These are phyloP conservation scores for Globisporangium takayamanum DNA, from an alignment of 352 stramenopile genomes.

Conservation along the genomic window DNA sequence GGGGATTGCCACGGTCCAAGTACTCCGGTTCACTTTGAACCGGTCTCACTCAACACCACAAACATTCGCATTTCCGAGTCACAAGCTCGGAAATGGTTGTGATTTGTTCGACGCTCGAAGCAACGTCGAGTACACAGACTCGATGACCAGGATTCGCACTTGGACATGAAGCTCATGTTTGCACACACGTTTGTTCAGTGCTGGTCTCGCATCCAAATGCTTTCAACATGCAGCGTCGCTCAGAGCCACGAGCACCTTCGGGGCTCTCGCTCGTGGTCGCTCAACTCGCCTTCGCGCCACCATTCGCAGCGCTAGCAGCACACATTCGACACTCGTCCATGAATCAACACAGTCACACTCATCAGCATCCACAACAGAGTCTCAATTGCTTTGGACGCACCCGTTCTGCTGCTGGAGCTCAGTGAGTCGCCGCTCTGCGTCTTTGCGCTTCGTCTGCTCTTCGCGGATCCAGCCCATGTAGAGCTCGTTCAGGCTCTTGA, in stretches of 20 bases:
- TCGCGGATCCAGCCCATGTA: slow-evolving; percentile 84
- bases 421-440: slow-evolving; percentile 45
- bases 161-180: too few species aligned
- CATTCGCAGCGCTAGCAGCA: neutral
- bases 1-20: too few species aligned
- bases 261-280: neutral
- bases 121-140: too few species aligned
- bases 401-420: slow-evolving; percentile 33
- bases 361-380: neutral
- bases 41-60: too few species aligned
- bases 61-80: too few species aligned
- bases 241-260: too few species aligned
- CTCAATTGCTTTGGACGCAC: slow-evolving; percentile 1
- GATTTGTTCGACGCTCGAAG: too few species aligned
- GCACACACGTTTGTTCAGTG: too few species aligned
- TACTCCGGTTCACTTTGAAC: too few species aligned
- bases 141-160: too few species aligned
- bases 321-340: neutral
- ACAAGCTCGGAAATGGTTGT: too few species aligned
- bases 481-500: slow-evolving; percentile 75
- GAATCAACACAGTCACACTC: neutral
- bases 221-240: neutral
- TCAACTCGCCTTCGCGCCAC: slow-evolving; percentile 5
- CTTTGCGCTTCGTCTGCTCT: slow-evolving; percentile 73
- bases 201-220: too few species aligned